Base-by-base conservation (phyloP, 2,329 filamentous ascomycete species). In the Claviceps lovelessii region DNA sequence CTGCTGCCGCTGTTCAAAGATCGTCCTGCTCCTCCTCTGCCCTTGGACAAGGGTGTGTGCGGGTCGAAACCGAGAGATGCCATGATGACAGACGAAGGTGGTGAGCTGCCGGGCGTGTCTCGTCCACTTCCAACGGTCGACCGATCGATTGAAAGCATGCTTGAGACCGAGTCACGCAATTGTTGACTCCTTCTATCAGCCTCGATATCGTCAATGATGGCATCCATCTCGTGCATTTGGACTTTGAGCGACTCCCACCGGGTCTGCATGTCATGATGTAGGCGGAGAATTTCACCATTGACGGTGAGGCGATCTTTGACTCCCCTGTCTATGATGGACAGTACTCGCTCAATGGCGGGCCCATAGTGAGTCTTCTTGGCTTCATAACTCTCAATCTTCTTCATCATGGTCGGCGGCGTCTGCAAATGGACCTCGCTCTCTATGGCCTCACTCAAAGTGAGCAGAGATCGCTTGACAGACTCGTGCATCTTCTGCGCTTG, bases 401-500 rank as follows among this genome's bases (percentile, higher is more conserved):
- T 94, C 57, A 77, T 75, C 71, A 93, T 78, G 1, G 76, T 74
- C 6, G 83, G 74, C 28, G 82, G 81, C 63, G 86, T 88, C 13
- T 84, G 85, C 56, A 89, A 70, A 59, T 93, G 85, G 63, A 85
- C 77, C 8, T 84, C 84, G 11, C 81, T 76, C 56, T 95, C 88
- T 17, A 95, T 75, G 4, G 83, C 84, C 64, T 95, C 89, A 58
- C 80, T 83, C 41, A 98, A 76, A 70, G 95, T 95, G 49, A 76
- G 71, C 56, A 94, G 81, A 65, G 90, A 95, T 59, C 91, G 80
- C 65, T 94, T 88, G 28, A 97, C 88, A 4, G 90, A 96, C 61
- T 95, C 89, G 65, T 89, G 91, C 90, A 98, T 95, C 73, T 95
- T 95, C 61, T 93, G 83, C 5, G 93, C 91, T 69, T 96, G 90